Base-by-base conservation (phyloP, 2,329 filamentous ascomycete species). In the Fusarium vanettenii region DNA sequence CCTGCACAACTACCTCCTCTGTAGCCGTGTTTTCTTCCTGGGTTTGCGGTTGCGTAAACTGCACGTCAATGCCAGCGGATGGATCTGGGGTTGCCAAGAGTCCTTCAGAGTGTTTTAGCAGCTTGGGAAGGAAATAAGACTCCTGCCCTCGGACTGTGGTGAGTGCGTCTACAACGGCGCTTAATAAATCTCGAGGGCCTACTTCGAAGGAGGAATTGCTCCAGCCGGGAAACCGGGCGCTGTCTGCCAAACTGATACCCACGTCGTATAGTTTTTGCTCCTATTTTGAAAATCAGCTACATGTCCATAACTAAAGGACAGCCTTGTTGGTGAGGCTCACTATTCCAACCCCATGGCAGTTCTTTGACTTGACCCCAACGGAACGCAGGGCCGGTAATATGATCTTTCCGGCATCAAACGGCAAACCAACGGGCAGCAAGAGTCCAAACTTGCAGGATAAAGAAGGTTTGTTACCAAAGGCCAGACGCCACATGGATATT, bases 241-340 rank as follows among this genome's bases (percentile, higher is more conserved):
- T 77, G n/a, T 82, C 80, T 1, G 77, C 78, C 1, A 82, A 71
- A 31, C 80, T 80, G 13, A 79, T 66, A 3, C 80, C 80, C 18
- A 82, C 78, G 5, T 82, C 80, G 27, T 81, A 82, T 0, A 82
- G 68, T 22, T 82, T 82, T 66, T 82, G 80, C 59, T 82, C 80
- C 80, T 82, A 11, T 0, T 10, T 0, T 1, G 6, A 8, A 0
- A 4, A 0, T 74, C 7, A 59, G 35, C 7, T 67, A 48, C 6
- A 8, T 16, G 27, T 13, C 2, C 8, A 1, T 5, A 5, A 11
- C 0, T 0, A 3, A 2, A 1, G 2, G 0, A 3, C 7, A 22
- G 20, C 6, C n/a, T 5, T 43, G 2, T 4, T 4, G 18, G 14
- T 8, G 0, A 5, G 4, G 13, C 79, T 70, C 57, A 82, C 80